A percentile compares a stretch with the other conserved stretches of the same genome.
These are phyloP conservation scores for Cucurbita ficifolia DNA, from an alignment of 306 rosid species.

Conservation along the genomic window DNA sequence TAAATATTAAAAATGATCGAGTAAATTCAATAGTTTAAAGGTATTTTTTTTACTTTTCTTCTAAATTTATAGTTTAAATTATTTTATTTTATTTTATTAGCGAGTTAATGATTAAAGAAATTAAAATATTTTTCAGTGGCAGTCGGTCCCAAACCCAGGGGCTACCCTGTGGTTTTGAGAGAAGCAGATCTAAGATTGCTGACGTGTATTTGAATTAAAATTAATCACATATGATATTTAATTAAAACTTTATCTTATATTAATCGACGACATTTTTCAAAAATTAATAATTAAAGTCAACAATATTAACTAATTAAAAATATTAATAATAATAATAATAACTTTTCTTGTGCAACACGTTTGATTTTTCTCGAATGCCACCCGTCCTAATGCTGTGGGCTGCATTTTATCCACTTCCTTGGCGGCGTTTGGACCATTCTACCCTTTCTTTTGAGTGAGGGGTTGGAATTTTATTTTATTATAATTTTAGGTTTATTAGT, in stretches of 20 bases:
- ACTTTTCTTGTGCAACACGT: neutral
- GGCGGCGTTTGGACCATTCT: neutral
- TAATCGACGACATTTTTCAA: neutral
- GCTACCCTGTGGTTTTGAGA: neutral
- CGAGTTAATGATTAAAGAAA: neutral
- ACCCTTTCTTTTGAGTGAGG: neutral
- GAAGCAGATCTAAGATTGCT: neutral
- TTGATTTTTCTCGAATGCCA: neutral
- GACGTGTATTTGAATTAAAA: neutral
- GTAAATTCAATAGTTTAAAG: too few relatives aligned
- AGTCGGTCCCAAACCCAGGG: neutral
- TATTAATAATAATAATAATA: too few relatives aligned
- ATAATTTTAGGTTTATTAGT: too few relatives aligned
- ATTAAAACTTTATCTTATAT: neutral
- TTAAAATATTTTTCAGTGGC: neutral
- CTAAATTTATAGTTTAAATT: too few relatives aligned
- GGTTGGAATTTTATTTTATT: too few relatives aligned
- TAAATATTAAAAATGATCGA: too few relatives aligned
- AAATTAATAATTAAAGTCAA: neutral
- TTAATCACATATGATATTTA: neutral
- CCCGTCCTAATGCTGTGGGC: neutral
- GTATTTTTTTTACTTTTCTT: too few relatives aligned
- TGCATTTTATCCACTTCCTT: neutral
- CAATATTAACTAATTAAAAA: neutral
- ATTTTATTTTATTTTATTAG: neutral